Percentiles rank a stretch among this genome's conserved stretches.
Evolutionary conservation across 306 rosid genomes (phyloP).

Genomic region (Vicia faba): DNA sequence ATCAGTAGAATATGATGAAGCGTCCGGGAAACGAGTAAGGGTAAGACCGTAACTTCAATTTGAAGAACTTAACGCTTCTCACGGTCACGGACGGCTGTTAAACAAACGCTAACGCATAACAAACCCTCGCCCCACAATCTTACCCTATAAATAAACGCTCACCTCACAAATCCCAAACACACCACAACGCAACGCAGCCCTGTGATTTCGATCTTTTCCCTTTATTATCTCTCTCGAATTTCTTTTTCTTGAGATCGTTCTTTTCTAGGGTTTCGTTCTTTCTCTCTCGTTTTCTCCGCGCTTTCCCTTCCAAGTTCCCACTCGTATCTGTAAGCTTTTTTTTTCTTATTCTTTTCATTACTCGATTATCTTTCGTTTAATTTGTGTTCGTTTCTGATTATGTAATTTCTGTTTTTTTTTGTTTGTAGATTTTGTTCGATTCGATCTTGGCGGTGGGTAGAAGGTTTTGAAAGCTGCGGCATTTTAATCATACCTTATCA

Average conservation of each 20-base stretch:
- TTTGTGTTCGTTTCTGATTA: background rate
- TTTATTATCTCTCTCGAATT: background rate
- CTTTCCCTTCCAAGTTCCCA: background rate
- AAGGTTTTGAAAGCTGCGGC: slow-evolving; percentile 13
- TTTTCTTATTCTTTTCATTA: too few relatives aligned
- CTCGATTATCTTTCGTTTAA: background rate
- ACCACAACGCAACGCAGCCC: slow-evolving; percentile 1
- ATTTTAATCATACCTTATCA: slow-evolving; percentile 7
- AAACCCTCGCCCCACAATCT: slow-evolving; percentile 27
- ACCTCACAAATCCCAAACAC: background rate
- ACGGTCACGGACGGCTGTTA: slow-evolving; percentile 34
- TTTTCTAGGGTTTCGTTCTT: slow-evolving; percentile 8
- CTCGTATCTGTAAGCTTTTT: slow-evolving; percentile 26
- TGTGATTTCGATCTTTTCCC: background rate
- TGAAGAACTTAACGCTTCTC: background rate
- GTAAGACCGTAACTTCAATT: slow-evolving; percentile 23
- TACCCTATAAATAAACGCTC: slow-evolving; percentile 36
- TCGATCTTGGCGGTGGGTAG: slow-evolving; percentile 1
- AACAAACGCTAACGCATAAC: background rate
- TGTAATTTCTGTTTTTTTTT: background rate
- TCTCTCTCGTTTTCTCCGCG: background rate
- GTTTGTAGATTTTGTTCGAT: slow-evolving; percentile 13
- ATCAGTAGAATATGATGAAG: slow-evolving; percentile 36
- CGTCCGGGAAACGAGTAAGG: slow-evolving; percentile 36
- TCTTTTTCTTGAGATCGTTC: too few relatives aligned